Evolutionary conservation across 371 early-diverging fungal genomes (phyloP).

Genomic region (Saksenaea oblongispora): DNA sequence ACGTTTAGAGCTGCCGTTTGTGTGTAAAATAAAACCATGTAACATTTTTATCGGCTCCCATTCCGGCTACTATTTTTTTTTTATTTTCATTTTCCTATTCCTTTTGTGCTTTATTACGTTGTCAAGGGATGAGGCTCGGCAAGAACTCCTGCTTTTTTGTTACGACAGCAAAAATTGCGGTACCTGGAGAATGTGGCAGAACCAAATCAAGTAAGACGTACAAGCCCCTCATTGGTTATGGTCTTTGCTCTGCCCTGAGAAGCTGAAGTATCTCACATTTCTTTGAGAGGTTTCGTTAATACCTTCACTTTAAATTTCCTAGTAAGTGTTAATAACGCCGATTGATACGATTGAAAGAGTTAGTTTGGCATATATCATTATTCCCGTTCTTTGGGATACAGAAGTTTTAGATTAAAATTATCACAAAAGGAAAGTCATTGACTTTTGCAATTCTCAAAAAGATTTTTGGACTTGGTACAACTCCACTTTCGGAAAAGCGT

Average conservation of each 20-base stretch:
- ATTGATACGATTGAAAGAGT: too few species aligned
- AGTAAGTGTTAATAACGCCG: too few species aligned
- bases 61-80: not conserved
- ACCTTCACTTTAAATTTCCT: too few species aligned
- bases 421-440: too few species aligned
- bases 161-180: not conserved
- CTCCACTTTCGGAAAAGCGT: too few species aligned
- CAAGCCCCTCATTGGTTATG: not conserved
- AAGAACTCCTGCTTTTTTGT: constrained; percentile 3
- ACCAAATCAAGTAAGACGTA: not conserved
- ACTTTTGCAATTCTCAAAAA: too few species aligned
- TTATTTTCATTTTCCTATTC: too few species aligned
- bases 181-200: constrained; percentile 4
- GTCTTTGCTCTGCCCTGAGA: not conserved
- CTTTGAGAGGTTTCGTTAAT: too few species aligned
- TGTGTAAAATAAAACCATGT: constrained; percentile 6
- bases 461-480: too few species aligned
- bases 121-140: constrained; percentile 5
- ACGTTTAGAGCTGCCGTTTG: constrained; percentile 6
- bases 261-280: not conserved
- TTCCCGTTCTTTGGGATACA: too few species aligned
- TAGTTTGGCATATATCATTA: too few species aligned
- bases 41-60: constrained; percentile 3
- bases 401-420: too few species aligned
- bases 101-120: not conserved